Base-by-base conservation (phyloP, 352 stramenopile genomes). In the Globisporangium cystogenes region DNA sequence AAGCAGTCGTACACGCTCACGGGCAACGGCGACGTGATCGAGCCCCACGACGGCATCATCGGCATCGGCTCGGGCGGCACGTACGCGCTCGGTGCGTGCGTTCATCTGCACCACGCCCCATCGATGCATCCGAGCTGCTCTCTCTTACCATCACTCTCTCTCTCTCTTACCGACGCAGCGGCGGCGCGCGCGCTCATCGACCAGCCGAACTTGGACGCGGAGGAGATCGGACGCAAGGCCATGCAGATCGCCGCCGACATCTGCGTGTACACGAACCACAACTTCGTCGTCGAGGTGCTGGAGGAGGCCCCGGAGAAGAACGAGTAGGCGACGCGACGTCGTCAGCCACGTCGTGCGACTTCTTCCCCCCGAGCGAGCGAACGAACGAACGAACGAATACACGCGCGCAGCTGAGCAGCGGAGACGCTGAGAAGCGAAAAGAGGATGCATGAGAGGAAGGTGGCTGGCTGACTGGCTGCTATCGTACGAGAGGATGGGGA, bases 181-280 rank as follows among this genome's bases (percentile, higher is more conserved):
- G 97, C 97, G 40, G 97, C 97, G 33, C 83, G 95, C 48, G 97
- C 97, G 33, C 74, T 99, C 51, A 97, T 98, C 60, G 91, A 97
- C 67, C 81, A 97, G 55, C 76, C 90, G 21, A 81, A 97, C 50
- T 59, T 99, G 31, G 79, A 87, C 52, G 96, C 96, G 0, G 95
- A 99, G 69, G 87, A 98, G 49, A 93, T 99, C 42, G 94, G 87
- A 2, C 82, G 73, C 63, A 95, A 91, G 56, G 70, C 93, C 27
- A 98, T 99, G 95, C 63, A 92, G 56, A 98, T 99, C 64, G 97
- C 97, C 24, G 79, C 92, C 10, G 95, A 99, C 59, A 98, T 99
- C 68, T 99, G 96, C 68, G 81, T 99, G 51, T 99, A 99, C 77
- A 99, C 97, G 48, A 99, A 99, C 73, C 83, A 97, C 65, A 97